Base-by-base conservation (phyloP, 1,284 basidiomycete genomes). In the Sporisorium iseilematis-ciliati region DNA sequence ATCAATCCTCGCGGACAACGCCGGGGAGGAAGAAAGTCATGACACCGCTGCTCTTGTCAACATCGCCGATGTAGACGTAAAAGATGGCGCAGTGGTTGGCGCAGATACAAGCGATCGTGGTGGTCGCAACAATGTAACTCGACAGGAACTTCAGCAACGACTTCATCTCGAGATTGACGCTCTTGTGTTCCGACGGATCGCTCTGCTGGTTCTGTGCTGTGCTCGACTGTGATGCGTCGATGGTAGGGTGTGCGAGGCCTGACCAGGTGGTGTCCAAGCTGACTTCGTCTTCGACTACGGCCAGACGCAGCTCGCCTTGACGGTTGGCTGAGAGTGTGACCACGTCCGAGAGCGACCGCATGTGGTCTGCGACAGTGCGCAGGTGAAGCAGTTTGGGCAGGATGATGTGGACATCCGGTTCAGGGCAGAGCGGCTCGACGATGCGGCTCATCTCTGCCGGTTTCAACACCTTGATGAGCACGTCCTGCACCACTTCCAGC, bases 61-160 rank as follows among this genome's bases (percentile, higher is more conserved):
- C 62, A 11, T 82, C 78, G 10, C 84, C 83, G 26, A 85, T 77
- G 62, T 85, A 85, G 57, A 85, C 83, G 68, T 85, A 85, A 45
- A 85, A 84, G 64, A 85, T 84, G 43, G 80, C 83, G 64, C 83
- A 84, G 63, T 84, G 83, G 33, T 66, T 65, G 21, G 66, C 59
- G 75, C 84, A 85, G 53, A 85, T 75, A 77, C 82, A 83, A 5
- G 79, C 80, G 49, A 85, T 85, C 2, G 83, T 83, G 11, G 77
- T 79, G 1, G 77, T 75, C 2, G 73, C 77, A 40, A 85, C 80
- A n/a, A 75, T 48, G 78, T 85, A 81, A 48, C 72, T 70, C 42
- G 72, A 78, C 41, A 85, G 71, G 64, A 84, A 84, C 40, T 81
- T 80, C 54, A 83, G 75, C 23, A 85, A 64, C 41, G 78, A 78